Conservation (phyloP, 1,284 basidiomycete species). For the Ustilago bromivora region DNA sequence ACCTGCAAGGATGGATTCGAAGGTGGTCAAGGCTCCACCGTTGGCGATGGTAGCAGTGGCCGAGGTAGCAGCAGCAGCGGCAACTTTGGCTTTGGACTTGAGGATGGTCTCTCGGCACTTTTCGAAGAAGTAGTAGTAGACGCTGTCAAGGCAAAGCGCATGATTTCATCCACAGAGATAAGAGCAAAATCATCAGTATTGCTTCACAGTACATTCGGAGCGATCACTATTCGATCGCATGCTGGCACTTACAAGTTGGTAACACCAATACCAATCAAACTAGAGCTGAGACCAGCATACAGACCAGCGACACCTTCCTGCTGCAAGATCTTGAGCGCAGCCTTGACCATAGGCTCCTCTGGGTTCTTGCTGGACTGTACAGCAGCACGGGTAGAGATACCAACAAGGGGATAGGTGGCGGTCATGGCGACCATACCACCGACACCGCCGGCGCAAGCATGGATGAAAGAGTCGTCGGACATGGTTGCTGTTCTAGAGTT, state of each 20-base stretch:
- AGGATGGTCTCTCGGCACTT: constrained; percentile 67
- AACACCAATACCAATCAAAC: constrained; percentile 88
- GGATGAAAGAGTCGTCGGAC: constrained; percentile 81
- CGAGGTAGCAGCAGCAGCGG: constrained; percentile 70
- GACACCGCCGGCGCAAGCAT: constrained; percentile 87
- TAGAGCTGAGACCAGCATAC: constrained; percentile 88
- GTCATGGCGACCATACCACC: constrained; percentile 80
- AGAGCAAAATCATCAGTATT: not conserved
- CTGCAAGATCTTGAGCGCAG: constrained; percentile 81
- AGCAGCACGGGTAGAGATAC: constrained; percentile 91
- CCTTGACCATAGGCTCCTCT: constrained; percentile 73
- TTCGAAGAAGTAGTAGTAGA: constrained; percentile 71
- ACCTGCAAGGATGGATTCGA: constrained; percentile 90
- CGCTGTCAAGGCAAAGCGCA: constrained; percentile 43
- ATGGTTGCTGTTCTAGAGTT: constrained; percentile 19
- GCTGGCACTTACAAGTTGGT: constrained; percentile 78
- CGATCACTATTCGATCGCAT: not conserved
- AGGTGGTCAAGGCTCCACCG: constrained; percentile 76
- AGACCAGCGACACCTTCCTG: constrained; percentile 86
- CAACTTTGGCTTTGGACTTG: constrained; percentile 70
- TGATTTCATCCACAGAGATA: not conserved
- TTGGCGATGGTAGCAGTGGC: constrained; percentile 61
- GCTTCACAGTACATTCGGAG: not conserved
- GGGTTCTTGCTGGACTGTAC: constrained; percentile 83
- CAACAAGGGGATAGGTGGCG: constrained; percentile 79